Evolutionary conservation across 2,329 filamentous ascomycete species (phyloP).

Genomic region (Microdochium paspali): DNA sequence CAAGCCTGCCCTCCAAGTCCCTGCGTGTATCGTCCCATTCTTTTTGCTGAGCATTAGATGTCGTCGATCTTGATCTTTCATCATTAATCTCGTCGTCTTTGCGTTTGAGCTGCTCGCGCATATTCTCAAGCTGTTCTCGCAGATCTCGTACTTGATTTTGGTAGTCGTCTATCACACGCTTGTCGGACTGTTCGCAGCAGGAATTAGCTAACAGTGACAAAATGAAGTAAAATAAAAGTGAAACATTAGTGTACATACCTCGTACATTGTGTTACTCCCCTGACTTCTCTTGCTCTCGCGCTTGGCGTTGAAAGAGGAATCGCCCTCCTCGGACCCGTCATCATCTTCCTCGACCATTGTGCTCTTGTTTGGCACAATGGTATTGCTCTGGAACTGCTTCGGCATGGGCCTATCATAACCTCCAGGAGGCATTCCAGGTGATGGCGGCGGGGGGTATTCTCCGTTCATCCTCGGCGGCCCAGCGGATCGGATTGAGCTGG

Average conservation of each 20-base stretch:
- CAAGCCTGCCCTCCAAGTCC: slow-evolving; percentile 63
- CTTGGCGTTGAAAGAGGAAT: slow-evolving; percentile 38
- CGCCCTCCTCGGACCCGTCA: slow-evolving; percentile 52
- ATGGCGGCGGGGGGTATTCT: slow-evolving; percentile 46
- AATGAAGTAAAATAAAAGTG: background rate
- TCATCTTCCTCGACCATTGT: slow-evolving; percentile 96
- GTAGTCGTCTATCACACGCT: slow-evolving; percentile 69
- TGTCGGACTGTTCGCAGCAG: slow-evolving; percentile 41
- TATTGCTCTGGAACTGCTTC: slow-evolving; percentile 90
- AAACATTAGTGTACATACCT: background rate
- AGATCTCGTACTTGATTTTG: slow-evolving; percentile 68
- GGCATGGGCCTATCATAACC: slow-evolving; percentile 69
- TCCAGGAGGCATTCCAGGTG: slow-evolving; percentile 47
- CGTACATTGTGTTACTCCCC: slow-evolving; percentile 11
- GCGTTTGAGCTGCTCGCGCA: slow-evolving; percentile 60
- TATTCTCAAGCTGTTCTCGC: slow-evolving; percentile 59
- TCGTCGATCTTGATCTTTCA: slow-evolving; percentile 43
- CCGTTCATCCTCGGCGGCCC: slow-evolving; percentile 22
- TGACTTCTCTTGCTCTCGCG: slow-evolving; percentile 29
- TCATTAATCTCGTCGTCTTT: slow-evolving; percentile 63
- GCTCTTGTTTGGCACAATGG: slow-evolving; percentile 94
- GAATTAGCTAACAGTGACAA: too few species aligned
- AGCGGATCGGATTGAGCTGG: slow-evolving; percentile 46
- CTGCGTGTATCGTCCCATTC: slow-evolving; percentile 59
- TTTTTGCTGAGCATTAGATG: slow-evolving; percentile 53